These are phyloP conservation scores for Pleurotus djamor DNA, from an alignment of 768 basidiomycete species.

Conservation along the genomic window DNA sequence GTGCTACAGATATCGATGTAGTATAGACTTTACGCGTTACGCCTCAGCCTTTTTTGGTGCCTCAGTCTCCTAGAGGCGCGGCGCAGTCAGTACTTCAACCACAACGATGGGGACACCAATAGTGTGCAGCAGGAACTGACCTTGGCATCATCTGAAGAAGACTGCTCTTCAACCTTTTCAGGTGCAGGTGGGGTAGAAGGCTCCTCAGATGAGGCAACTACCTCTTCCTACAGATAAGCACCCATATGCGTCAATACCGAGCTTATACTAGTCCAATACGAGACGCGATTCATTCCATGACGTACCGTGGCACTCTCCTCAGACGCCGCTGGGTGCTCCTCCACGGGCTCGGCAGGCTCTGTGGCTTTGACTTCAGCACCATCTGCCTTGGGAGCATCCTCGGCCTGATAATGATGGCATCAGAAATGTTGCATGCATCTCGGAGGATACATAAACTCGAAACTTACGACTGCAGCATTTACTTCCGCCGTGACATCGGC, in stretches of 20 bases:
- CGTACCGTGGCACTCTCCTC: not conserved
- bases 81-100: too few relatives aligned
- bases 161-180: not conserved
- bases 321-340: not conserved
- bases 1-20: too few relatives aligned
- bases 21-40: too few relatives aligned
- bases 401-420: constrained; percentile 2
- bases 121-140: too few relatives aligned
- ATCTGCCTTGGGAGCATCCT: constrained; percentile 11
- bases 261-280: too few relatives aligned
- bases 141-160: not conserved
- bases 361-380: constrained; percentile 2
- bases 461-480: constrained; percentile 10
- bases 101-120: too few relatives aligned
- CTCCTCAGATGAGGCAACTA: too few relatives aligned
- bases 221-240: not conserved
- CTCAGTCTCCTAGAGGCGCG: too few relatives aligned
- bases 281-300: not conserved
- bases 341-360: not conserved
- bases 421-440: not conserved
- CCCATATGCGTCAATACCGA: not conserved
- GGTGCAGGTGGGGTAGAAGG: not conserved
- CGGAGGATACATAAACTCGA: too few relatives aligned
- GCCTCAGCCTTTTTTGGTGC: not conserved
- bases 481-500: constrained; percentile 10